phyloP scores from a whole-genome alignment of 2,329 filamentous ascomycete genomes.

The Epichloe baconii region DNA sequence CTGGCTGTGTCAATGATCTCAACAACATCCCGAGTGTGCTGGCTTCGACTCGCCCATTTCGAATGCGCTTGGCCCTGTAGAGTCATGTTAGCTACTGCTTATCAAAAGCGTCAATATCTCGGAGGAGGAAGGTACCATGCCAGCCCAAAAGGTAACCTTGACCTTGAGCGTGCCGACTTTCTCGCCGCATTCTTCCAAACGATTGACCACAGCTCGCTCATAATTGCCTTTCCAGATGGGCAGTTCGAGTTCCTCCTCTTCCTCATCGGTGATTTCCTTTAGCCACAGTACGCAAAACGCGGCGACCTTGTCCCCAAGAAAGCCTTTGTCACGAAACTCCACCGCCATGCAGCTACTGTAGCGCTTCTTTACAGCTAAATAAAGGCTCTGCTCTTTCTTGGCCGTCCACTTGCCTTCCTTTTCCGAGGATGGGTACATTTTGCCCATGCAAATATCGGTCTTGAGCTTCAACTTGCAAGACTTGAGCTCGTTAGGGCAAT shows the following conservation, averaged over 20 bases:
- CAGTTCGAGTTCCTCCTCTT: constrained; percentile 43
- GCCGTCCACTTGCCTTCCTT: constrained; percentile 38
- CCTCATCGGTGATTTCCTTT: constrained; percentile 55
- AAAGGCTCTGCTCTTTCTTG: constrained; percentile 29
- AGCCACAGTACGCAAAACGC: constrained; percentile 57
- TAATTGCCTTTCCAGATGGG: constrained; percentile 51
- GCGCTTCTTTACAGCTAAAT: constrained; percentile 45
- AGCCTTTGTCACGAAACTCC: constrained; percentile 29
- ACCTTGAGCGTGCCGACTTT: constrained; percentile 32
- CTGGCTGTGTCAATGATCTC: constrained; percentile 35
- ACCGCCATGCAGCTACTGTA: constrained; percentile 44
- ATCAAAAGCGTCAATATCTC: neutral
- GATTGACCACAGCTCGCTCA: constrained; percentile 33
- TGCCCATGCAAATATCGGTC: constrained; percentile 43
- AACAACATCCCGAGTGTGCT: constrained; percentile 22
- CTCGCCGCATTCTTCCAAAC: constrained; percentile 30
- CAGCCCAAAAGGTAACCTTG: constrained; percentile 22
- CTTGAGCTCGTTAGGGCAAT: constrained; percentile 32
- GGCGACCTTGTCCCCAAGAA: constrained; percentile 38
- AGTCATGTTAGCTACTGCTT: neutral
- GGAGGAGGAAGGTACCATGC: constrained; percentile 15
- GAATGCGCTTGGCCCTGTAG: constrained; percentile 23
- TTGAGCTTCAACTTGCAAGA: constrained; percentile 45
- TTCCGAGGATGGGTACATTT: constrained; percentile 36
- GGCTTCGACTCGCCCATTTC: constrained; percentile 21